Conservation (phyloP, 768 basidiomycete species). For the Macrolepiota dolichaula region DNA sequence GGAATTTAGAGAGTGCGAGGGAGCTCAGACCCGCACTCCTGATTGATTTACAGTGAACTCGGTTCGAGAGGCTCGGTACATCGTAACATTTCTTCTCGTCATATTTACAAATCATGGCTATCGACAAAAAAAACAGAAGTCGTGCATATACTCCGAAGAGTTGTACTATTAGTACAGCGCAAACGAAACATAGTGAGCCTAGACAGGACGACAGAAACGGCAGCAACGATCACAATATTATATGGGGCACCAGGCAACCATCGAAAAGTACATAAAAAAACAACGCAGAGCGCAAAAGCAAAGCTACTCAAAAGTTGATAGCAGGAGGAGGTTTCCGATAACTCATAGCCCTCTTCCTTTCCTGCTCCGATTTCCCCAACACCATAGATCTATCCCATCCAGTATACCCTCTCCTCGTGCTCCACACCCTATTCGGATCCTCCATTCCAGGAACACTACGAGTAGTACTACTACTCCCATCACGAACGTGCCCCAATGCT, state of each 20-base stretch:
- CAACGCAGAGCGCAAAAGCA: too few relatives aligned
- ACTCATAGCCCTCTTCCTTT: conserved; percentile 19
- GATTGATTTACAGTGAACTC: too few relatives aligned
- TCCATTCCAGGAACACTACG: conserved; percentile 5
- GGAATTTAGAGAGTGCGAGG: too few relatives aligned
- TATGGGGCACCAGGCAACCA: conserved; percentile 1
- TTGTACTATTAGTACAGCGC: too few relatives aligned
- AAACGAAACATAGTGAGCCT: too few relatives aligned
- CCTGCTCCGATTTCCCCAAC: conserved; percentile 11
- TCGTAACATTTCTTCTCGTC: too few relatives aligned
- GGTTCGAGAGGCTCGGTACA: too few relatives aligned
- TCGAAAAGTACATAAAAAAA: neutral
- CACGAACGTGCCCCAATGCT: conserved; percentile 8
- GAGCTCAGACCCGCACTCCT: too few relatives aligned
- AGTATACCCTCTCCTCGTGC: conserved; percentile 23
- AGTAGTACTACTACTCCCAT: conserved; percentile 15
- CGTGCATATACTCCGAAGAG: too few relatives aligned
- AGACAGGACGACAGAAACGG: neutral
- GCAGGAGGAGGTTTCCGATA: conserved; percentile 26
- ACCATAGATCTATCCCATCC: conserved; percentile 18
- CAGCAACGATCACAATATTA: neutral
- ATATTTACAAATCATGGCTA: too few relatives aligned
- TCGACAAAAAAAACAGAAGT: too few relatives aligned
- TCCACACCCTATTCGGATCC: conserved; percentile 22
- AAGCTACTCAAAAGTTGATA: conserved; percentile 5